Conservation (phyloP, 164 flowering plant species). For the Nelumbo lutea region DNA sequence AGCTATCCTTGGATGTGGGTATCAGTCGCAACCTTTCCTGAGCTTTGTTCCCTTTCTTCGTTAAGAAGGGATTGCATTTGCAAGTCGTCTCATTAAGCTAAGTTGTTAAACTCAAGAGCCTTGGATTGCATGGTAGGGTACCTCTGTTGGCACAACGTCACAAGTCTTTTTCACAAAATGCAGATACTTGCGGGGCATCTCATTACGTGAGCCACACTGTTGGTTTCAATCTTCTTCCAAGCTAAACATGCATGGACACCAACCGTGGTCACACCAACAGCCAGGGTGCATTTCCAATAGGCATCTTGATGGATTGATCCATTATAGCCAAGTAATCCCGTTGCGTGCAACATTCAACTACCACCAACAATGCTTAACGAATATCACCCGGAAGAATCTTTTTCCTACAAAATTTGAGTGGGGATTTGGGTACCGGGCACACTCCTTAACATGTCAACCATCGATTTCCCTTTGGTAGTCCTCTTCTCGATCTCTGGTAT, state of each 20-base stretch:
- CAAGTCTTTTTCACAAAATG: constrained; percentile 87
- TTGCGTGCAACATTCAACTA: constrained; percentile 79
- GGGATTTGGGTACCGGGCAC: constrained; percentile 87
- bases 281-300: constrained; percentile 99
- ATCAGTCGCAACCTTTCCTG: constrained; percentile 55
- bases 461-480: constrained; percentile 89
- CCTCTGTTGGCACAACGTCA: constrained; percentile 89
- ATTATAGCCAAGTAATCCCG: constrained; percentile 93
- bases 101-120: constrained; percentile 95
- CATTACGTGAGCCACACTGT: constrained; percentile 99
- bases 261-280: constrained; percentile 99
- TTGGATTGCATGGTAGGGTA: constrained; percentile 93
- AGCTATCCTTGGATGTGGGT: constrained; percentile 38
- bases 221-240: constrained; percentile 94
- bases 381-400: constrained; percentile 94
- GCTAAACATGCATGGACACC: constrained; percentile 99
- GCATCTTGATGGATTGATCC: constrained; percentile 94
- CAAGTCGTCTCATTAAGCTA: constrained; percentile 95
- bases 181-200: constrained; percentile 92
- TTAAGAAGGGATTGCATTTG: constrained; percentile 54
- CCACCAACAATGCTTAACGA: constrained; percentile 60
- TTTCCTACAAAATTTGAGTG: constrained; percentile 93
- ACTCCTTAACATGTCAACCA: constrained; percentile 95
- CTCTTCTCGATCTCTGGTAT: constrained; percentile 69
- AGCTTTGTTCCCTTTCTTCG: constrained; percentile 43